These are phyloP conservation scores for Globisporangium spinosum DNA, from an alignment of 352 stramenopile genomes.

Conservation along the genomic window DNA sequence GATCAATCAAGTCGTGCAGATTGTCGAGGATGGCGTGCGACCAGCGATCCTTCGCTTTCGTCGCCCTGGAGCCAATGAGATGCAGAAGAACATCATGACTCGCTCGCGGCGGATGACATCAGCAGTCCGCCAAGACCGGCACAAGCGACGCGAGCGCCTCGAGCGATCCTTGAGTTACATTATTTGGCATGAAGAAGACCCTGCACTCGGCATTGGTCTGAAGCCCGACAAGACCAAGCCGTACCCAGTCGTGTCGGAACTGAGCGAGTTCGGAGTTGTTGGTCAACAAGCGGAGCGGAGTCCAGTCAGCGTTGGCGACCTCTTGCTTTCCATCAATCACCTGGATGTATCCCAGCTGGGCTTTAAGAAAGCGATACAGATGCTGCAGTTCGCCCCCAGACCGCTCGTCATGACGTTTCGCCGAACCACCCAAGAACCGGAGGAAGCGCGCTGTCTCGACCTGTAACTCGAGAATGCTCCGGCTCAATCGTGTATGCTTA, in stretches of 20 bases:
- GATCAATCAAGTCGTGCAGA: slow-evolving; percentile 48
- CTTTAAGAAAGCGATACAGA: slow-evolving; percentile 48
- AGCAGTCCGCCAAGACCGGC: slow-evolving; percentile 22
- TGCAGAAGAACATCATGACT: slow-evolving; percentile 27
- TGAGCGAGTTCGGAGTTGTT: slow-evolving; percentile 28
- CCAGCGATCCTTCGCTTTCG: slow-evolving; percentile 61
- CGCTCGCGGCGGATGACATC: slow-evolving; percentile 17
- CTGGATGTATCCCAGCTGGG: slow-evolving; percentile 55
- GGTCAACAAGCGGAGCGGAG: slow-evolving; percentile 25
- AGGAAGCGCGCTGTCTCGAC: slow-evolving; percentile 37
- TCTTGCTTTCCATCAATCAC: slow-evolving; percentile 72
- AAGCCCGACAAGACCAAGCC: slow-evolving; percentile 46
- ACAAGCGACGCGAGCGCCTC: slow-evolving; percentile 45
- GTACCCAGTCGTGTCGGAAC: slow-evolving; percentile 49
- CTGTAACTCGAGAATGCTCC: slow-evolving; percentile 28
- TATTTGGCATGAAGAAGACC: slow-evolving; percentile 67
- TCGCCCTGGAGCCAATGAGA: slow-evolving; percentile 40
- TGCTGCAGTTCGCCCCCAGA: slow-evolving; percentile 61
- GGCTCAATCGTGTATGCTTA: slow-evolving; percentile 7
- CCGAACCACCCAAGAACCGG: slow-evolving; percentile 26
- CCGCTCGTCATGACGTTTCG: slow-evolving; percentile 73
- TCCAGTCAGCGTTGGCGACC: slow-evolving; percentile 39
- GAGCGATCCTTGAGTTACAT: slow-evolving; percentile 61
- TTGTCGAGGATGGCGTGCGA: slow-evolving; percentile 56
- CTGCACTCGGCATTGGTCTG: slow-evolving; percentile 49